Percentiles rank a stretch among this genome's conserved stretches.
Evolutionary conservation across 352 stramenopile species (phyloP).

Genomic region (Albugo laibachii): DNA sequence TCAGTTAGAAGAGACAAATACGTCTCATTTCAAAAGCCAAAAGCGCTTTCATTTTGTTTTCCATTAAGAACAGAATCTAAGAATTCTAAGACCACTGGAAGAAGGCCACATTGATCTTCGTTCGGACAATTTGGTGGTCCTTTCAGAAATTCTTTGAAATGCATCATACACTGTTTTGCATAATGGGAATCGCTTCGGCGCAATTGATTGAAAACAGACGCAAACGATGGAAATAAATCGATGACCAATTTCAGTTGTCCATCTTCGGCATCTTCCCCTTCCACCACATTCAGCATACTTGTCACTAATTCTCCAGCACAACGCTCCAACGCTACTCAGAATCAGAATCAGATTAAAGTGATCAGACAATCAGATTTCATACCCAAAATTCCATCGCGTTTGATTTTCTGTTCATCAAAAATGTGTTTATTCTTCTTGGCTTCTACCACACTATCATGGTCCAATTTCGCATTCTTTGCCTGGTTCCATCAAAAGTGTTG

Average conservation of each 20-base stretch:
- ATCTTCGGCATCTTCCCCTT: conserved; percentile 56
- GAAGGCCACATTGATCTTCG: conserved; percentile 41
- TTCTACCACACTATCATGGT: conserved; percentile 40
- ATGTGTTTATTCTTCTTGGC: conserved; percentile 57
- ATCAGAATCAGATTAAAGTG: not conserved
- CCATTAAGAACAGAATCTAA: conserved; percentile 43
- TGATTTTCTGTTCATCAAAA: conserved; percentile 67
- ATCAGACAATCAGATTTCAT: not conserved
- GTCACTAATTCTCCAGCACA: conserved; percentile 74
- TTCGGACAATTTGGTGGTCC: conserved; percentile 73
- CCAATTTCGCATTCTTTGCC: conserved; percentile 37
- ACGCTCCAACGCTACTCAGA: conserved; percentile 36
- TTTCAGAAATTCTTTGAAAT: conserved; percentile 66
- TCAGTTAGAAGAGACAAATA: no score
- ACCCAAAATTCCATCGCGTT: conserved; percentile 67
- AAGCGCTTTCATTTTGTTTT: conserved; percentile 34
- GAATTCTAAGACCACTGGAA: conserved; percentile 52
- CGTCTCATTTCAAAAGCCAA: conserved; percentile 36
- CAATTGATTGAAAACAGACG: conserved; percentile 74
- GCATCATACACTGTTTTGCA: conserved; percentile 67
- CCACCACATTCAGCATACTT: conserved; percentile 72
- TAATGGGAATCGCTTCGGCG: conserved; percentile 53
- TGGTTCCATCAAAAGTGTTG: conserved; percentile 6
- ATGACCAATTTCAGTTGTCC: conserved; percentile 67
- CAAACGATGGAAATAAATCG: conserved; percentile 75